Conservation (phyloP, 1,284 basidiomycete genomes). For the Leucoagaricus sp. region DNA sequence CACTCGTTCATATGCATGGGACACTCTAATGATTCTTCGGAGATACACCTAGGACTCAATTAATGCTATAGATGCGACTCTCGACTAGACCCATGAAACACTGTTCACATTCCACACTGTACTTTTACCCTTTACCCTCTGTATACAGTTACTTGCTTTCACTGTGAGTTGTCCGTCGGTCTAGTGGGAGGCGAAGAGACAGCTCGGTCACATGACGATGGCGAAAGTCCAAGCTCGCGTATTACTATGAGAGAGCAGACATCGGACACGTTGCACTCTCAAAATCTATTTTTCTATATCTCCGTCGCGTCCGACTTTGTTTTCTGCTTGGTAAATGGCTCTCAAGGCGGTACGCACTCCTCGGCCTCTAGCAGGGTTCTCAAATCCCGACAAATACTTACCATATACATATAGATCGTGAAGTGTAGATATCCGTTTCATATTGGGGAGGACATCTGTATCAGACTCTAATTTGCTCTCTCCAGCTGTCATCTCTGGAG, state of each 20-base stretch:
- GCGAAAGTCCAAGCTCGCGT: slow-evolving; percentile 12
- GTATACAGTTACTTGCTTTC: neutral
- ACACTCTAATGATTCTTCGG: neutral
- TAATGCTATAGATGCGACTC: slow-evolving; percentile 5
- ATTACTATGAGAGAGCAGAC: neutral
- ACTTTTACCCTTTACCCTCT: neutral
- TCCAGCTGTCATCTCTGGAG: slow-evolving; percentile 85
- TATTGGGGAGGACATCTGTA: neutral
- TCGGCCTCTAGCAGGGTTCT: neutral
- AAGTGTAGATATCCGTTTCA: slow-evolving; percentile 52
- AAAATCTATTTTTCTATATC: neutral
- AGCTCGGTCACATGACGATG: slow-evolving; percentile 12
- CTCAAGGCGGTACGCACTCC: slow-evolving; percentile 61
- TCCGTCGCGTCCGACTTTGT: slow-evolving; percentile 1
- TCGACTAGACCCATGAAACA: neutral
- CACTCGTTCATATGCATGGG: neutral
- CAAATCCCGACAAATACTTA: slow-evolving; percentile 2
- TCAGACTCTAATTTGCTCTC: slow-evolving; percentile 5
- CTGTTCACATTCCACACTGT: neutral
- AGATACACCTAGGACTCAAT: neutral
- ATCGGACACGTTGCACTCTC: slow-evolving; percentile 8
- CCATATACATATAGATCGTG: slow-evolving; percentile 50
- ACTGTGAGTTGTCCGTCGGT: too few relatives aligned
- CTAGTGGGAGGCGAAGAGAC: neutral
- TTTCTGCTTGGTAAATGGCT: slow-evolving; percentile 46